Evolutionary conservation across 495 filamentous ascomycete genomes (phyloP).

Genomic region (Podospora pseudocomata): DNA sequence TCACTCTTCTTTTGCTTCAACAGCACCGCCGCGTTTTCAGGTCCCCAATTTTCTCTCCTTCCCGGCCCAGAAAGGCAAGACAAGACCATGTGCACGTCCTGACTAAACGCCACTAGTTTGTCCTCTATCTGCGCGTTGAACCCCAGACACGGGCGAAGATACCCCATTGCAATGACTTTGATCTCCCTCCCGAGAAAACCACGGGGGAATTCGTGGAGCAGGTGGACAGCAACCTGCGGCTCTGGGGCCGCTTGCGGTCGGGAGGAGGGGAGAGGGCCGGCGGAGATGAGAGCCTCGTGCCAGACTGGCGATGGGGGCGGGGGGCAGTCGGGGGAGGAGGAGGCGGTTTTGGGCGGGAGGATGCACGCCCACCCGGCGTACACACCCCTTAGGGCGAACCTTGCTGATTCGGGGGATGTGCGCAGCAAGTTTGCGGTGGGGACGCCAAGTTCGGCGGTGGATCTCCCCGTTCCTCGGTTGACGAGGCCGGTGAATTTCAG

Average conservation of each 20-base stretch:
- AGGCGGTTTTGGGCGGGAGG: slow-evolving; percentile 12
- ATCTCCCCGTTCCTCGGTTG: slow-evolving; percentile 33
- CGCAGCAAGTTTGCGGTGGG: slow-evolving; percentile 43
- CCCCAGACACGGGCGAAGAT: slow-evolving; percentile 38
- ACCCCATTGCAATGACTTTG: slow-evolving; percentile 55
- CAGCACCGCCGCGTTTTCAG: slow-evolving; percentile 33
- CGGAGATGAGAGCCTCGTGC: slow-evolving; percentile 50
- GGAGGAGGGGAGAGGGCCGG: slow-evolving; percentile 40
- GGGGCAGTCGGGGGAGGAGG: not conserved
- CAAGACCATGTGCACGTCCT: slow-evolving; percentile 49
- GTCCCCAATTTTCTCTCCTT: slow-evolving; percentile 42
- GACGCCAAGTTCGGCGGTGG: slow-evolving; percentile 28
- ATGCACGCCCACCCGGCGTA: slow-evolving; percentile 62
- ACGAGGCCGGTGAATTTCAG: slow-evolving; percentile 50
- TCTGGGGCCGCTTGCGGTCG: slow-evolving; percentile 38
- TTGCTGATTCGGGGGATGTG: slow-evolving; percentile 43
- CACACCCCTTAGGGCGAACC: slow-evolving; percentile 51
- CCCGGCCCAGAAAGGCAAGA: slow-evolving; percentile 49
- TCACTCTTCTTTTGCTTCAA: slow-evolving; percentile 27
- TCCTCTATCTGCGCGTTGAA: slow-evolving; percentile 35
- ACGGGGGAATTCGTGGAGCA: slow-evolving; percentile 43
- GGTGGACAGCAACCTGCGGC: slow-evolving; percentile 39
- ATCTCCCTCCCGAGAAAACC: slow-evolving; percentile 39
- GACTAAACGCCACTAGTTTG: slow-evolving; percentile 40
- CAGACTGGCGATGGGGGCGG: not conserved